A percentile compares a stretch with the other conserved stretches of the same genome.
phyloP scores from a whole-genome alignment of 305 asterid species.

The Solanum hybrid region DNA sequence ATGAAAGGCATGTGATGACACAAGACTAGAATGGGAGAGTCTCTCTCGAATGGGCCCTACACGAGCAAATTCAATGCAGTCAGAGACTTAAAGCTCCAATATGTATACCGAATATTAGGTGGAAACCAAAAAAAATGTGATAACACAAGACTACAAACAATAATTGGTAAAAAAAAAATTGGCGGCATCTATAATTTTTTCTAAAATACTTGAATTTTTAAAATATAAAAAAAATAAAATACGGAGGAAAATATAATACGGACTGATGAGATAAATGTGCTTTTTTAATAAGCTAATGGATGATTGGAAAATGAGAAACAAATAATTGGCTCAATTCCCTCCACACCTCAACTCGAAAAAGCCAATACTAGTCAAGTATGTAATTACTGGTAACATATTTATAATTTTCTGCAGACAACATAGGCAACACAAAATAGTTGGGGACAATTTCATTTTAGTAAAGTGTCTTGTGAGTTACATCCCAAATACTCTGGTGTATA shows the following conservation, averaged over 20 bases:
- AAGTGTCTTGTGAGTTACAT: slow-evolving; percentile 31
- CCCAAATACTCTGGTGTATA: slow-evolving; percentile 59
- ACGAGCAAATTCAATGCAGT: not conserved
- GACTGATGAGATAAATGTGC: not conserved
- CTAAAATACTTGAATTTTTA: not conserved
- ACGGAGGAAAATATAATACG: not conserved
- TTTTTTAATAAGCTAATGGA: not conserved
- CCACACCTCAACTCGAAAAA: not conserved
- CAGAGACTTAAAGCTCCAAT: not conserved
- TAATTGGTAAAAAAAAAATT: not conserved
- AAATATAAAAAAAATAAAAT: not conserved
- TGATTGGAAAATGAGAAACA: not conserved
- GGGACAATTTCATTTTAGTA: slow-evolving; percentile 6
- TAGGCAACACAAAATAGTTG: slow-evolving; percentile 15
- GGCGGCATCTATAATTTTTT: not conserved
- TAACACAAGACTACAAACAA: not conserved
- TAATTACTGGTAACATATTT: not conserved
- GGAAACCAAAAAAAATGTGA: not conserved
- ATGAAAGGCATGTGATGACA: too few species aligned
- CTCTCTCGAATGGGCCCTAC: not conserved
- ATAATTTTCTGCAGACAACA: slow-evolving; percentile 17
- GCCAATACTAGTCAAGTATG: not conserved
- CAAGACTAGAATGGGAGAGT: too few species aligned
- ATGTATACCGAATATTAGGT: not conserved
- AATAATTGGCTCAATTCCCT: not conserved